phyloP scores from a whole-genome alignment of 257 asterid species.

The Fraxinus cuspidata region DNA sequence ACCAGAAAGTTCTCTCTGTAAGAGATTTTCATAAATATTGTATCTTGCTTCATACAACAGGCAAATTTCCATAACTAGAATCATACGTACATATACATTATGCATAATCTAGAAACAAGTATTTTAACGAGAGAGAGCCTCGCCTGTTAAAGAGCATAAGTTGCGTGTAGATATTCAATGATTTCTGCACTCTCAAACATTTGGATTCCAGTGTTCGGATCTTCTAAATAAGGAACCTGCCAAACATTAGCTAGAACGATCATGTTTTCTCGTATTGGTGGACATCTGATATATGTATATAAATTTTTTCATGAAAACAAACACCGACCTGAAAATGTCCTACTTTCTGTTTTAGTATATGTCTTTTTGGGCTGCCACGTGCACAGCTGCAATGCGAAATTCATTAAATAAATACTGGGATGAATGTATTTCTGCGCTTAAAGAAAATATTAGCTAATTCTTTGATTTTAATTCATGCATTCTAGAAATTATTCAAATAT shows the following conservation, averaged over 20 bases:
- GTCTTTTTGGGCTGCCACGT: slow-evolving; percentile 92
- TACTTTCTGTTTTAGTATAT: slow-evolving; percentile 53
- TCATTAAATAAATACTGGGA: neutral
- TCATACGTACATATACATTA: neutral
- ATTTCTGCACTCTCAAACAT: slow-evolving; percentile 98
- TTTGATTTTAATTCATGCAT: neutral
- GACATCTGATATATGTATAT: neutral
- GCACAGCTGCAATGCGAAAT: slow-evolving; percentile 65
- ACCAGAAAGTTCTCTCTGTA: neutral
- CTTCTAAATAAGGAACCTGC: slow-evolving; percentile 93
- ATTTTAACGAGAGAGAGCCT: neutral
- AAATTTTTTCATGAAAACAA: neutral
- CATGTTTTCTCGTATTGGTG: slow-evolving; percentile 2
- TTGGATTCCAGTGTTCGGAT: slow-evolving; percentile 87
- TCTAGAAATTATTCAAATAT: slow-evolving; percentile 10
- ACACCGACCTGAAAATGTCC: slow-evolving; percentile 82
- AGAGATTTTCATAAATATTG: neutral
- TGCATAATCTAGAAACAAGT: neutral
- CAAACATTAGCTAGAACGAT: neutral
- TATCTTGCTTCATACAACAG: neutral
- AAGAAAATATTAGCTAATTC: slow-evolving; percentile 1
- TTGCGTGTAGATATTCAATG: slow-evolving; percentile 72
- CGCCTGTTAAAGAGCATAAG: slow-evolving; percentile 59
- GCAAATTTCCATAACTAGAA: neutral
- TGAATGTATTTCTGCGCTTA: neutral